Base-by-base conservation (phyloP, 495 filamentous ascomycete species). In the Penicillium lagena region DNA sequence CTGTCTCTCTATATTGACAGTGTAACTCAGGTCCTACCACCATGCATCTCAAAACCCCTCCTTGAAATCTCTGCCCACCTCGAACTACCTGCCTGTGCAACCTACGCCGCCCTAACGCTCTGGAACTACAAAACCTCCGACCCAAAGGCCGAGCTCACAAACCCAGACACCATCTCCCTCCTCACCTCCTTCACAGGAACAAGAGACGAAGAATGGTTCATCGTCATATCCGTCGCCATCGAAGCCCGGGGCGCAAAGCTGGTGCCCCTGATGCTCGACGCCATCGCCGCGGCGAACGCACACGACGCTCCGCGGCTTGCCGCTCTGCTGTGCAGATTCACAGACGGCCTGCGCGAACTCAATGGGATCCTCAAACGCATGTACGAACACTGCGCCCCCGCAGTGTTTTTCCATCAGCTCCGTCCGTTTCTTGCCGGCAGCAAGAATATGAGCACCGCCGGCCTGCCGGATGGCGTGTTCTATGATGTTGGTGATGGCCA, bases 121-220 rank as follows among this genome's bases (percentile, higher is more conserved):
- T 98, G 94, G 93, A 98, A 98, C 62, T 96, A 82, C 76, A 84
- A 83, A 59, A 78, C 86, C 9, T 66, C 89, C 29, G 83, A 89
- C 47, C 59, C 71, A 37, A 77, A 81, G 44, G 80, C 87, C 58
- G 78, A 78, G 12, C 79, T 94, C 38, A 87, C 95, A 48, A 76
- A 82, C 39, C 78, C 94, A 13, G 83, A 94, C 46, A 94, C 95
- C 49, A 72, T 98, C 35, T 80, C 82, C 12, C 85, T 86, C 1
- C 70, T 93, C 44, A 72, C 77, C 37, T 95, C 93, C 7, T 94
- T 96, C 59, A 97, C 94, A 11, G 93, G 87, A 14, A 87, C 88
- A 9, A 75, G 90, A 33, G 93, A 98, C 53, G 93, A 98, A 62
- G 91, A 91, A 42, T 97, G 93, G 93, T 98, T 98, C 62, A 95